These are phyloP conservation scores for Naganishia antarctica DNA, from an alignment of 768 basidiomycete genomes.

Conservation along the genomic window DNA sequence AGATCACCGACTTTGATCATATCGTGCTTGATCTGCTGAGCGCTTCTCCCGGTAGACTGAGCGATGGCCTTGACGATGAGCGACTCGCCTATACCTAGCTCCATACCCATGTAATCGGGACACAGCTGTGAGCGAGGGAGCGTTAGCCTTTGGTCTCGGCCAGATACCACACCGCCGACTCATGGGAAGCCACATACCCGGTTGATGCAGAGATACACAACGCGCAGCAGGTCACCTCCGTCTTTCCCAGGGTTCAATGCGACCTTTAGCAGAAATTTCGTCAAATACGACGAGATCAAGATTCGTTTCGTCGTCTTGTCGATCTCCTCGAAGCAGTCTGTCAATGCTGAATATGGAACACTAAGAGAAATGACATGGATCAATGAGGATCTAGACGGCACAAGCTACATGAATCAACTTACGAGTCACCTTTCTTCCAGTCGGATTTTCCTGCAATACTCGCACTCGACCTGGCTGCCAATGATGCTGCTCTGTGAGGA, in stretches of 20 bases:
- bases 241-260: slow-evolving; percentile 78
- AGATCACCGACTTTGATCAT: slow-evolving; percentile 92
- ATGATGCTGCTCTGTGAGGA: slow-evolving; percentile 18
- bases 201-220: slow-evolving; percentile 95
- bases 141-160: background rate
- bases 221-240: slow-evolving; percentile 69
- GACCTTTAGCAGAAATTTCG: slow-evolving; percentile 80
- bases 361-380: slow-evolving; percentile 50
- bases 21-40: slow-evolving; percentile 77
- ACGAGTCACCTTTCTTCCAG: slow-evolving; percentile 79
- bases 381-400: background rate
- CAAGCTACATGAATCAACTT: slow-evolving; percentile 50
- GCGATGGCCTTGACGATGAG: slow-evolving; percentile 90
- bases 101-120: slow-evolving; percentile 90
- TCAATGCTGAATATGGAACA: slow-evolving; percentile 88
- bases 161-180: too few species aligned
- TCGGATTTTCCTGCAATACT: background rate
- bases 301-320: slow-evolving; percentile 92
- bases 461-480: slow-evolving; percentile 8
- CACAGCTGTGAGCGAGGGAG: slow-evolving; percentile 60
- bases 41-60: slow-evolving; percentile 86
- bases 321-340: slow-evolving; percentile 80
- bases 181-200: too few species aligned
- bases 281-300: slow-evolving; percentile 84
- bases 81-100: slow-evolving; percentile 93